Conservation (phyloP, 208 protist genomes). For the Leishmania amazonensis region DNA sequence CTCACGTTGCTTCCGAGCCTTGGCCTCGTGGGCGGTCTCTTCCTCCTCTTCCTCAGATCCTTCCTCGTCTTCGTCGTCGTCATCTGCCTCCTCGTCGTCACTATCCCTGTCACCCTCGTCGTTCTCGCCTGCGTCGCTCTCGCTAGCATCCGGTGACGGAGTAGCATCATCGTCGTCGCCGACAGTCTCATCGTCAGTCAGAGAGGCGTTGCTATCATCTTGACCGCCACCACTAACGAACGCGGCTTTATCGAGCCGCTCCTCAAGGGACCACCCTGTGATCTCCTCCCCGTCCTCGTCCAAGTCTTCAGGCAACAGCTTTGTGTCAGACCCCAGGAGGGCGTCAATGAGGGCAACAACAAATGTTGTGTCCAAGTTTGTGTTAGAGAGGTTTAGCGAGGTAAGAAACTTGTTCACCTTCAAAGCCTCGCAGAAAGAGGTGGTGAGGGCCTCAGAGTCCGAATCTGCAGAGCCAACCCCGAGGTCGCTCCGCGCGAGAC, state of each 20-base stretch:
- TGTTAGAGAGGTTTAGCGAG: constrained; percentile 57
- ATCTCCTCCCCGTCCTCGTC: constrained; percentile 27
- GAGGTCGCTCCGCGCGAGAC: constrained; percentile 56
- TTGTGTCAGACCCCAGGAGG: constrained; percentile 64
- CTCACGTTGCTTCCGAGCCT: constrained; percentile 1
- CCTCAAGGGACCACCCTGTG: constrained; percentile 20
- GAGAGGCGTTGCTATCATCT: constrained; percentile 4
- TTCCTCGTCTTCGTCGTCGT: constrained; percentile 13
- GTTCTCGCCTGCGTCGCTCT: constrained; percentile 8
- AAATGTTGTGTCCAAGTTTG: constrained; percentile 42
- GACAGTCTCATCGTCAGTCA: neutral
- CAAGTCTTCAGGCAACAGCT: constrained; percentile 52
- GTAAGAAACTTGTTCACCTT: constrained; percentile 81
- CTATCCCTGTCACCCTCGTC: constrained; percentile 6
- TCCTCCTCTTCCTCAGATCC: constrained; percentile 37
- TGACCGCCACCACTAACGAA: constrained; percentile 15
- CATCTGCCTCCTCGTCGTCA: constrained; percentile 4
- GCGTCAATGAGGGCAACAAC: constrained; percentile 43
- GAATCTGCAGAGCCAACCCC: constrained; percentile 37
- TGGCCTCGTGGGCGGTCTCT: neutral
- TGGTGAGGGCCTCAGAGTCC: constrained; percentile 30
- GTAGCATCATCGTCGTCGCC: constrained; percentile 17
- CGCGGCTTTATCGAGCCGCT: neutral
- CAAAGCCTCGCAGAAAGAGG: constrained; percentile 48
- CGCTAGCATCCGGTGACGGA: neutral